Base-by-base conservation (phyloP, 495 filamentous ascomycete species). In the Pseudomonodictys pantanalensis region DNA sequence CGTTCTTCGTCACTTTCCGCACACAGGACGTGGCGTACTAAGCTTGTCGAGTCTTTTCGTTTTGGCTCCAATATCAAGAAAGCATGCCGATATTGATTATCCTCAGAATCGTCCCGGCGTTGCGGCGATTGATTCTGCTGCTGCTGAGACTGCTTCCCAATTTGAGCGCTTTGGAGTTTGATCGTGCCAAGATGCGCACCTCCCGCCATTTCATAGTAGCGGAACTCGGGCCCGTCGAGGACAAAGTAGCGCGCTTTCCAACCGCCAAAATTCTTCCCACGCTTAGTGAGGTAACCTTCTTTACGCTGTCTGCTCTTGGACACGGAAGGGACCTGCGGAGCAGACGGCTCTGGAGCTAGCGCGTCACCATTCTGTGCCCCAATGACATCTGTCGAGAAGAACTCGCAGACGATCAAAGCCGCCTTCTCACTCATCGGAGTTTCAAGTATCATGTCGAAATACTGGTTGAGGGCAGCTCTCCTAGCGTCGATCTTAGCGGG, bases 241-340 rank as follows among this genome's bases (percentile, higher is more conserved):
- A 96, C 80, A 65, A 98, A 98, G 69, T 89, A 97, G 52, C 93
- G 81, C 15, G 90, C 90, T 71, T 98, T 98, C 93, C 93, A 98
- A n/a, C 93, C 93, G 23, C 93, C 93, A 73, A 97, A 97, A 64
- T 96, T 97, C 77, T 98, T 98, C 24, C 93, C 93, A 54, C 88
- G 79, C 75, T 98, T 98, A 6, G 93, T 97, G 28, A 98, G 77
- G 76, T 97, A 97, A 15, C 93, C 93, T 68, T 86, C 91, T 68
- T 92, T 92, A 60, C 84, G 78, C 1, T 86, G 83, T 52, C 83
- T 84, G 2, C 83, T 84, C 59, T 87, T 73, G 1, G 57, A 38
- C 8, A 63, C 56, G n/a, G 70, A 62, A 29, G 60, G 18, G 7
- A 38, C 15, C 81, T 8, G 83, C 77, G 0, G 83, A 82, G 24